phyloP scores from a whole-genome alignment of 139 green algal species.

The Coccomyxa sp. region DNA sequence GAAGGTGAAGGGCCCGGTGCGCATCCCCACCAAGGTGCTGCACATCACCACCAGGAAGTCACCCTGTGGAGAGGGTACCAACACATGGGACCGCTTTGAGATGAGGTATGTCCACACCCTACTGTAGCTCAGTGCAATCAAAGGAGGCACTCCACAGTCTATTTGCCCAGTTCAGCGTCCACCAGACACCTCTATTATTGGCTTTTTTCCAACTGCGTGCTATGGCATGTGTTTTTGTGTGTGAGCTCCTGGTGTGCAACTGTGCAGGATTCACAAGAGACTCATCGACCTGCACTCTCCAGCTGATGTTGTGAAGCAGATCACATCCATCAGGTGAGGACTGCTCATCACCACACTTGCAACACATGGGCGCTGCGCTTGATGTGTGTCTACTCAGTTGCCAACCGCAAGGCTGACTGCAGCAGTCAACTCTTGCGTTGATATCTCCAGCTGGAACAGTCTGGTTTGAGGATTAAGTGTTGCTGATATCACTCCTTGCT shows the following conservation, averaged over 20 bases:
- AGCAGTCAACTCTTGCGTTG: not conserved
- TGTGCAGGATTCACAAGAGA: constrained; percentile 94
- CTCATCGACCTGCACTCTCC: constrained; percentile 98
- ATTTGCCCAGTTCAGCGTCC: not conserved
- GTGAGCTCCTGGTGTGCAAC: too few species aligned
- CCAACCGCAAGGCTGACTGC: too few species aligned
- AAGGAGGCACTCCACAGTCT: not conserved
- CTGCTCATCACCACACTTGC: too few species aligned
- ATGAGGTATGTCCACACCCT: constrained; percentile 68
- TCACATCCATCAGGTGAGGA: constrained; percentile 89
- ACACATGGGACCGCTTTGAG: constrained; percentile 97
- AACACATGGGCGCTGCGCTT: too few species aligned
- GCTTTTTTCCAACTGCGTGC: not conserved
- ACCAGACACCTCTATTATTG: not conserved
- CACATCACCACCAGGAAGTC: constrained; percentile 97
- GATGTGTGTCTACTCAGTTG: too few species aligned
- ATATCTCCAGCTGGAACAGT: not conserved
- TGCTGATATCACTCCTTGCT: not conserved
- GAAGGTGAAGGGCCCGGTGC: constrained; percentile 96
- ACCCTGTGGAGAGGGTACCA: constrained; percentile 97
- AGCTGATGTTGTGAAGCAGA: constrained; percentile 98
- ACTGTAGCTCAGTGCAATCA: not conserved
- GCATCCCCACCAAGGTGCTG: constrained; percentile 98
- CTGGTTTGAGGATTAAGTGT: not conserved
- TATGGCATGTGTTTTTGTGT: not conserved